Evolutionary conservation across 768 basidiomycete genomes (phyloP), one percentile per base, ranked within the genome.

Genomic region (Collybia sp.): DNA sequence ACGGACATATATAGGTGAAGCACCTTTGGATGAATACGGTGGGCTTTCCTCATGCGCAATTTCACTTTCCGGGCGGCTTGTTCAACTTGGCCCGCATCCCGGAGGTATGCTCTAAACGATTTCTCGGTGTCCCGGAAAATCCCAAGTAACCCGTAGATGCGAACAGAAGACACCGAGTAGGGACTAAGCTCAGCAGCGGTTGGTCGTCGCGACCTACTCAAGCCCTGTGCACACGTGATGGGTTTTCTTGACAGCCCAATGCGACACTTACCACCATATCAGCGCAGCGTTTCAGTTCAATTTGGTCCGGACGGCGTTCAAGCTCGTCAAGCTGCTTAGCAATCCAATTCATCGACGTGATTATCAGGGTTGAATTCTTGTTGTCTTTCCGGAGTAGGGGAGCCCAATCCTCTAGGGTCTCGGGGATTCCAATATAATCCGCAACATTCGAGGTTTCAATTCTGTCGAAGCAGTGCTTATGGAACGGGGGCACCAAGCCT

Each of bases 321-420:
- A 36, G 17, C 20, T 20, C 37, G 17, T 52, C 40, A 12, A 51
- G 50, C 41, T 47, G 42, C 1, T 44, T 12, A 9, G 38, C 36
- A 39, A 60, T 56, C 64, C 63, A 66, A 17, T 59, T 58, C 54
- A 61, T 64, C 2, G 58, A 59, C 47, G 61, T 48, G 44, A 62
- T 56, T 17, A 66, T 36, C 3, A 66, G 48, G 5, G 58, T 53
- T 10, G 66, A 56, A 39, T 44, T 49, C 42, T 37, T 42, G 49
- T 66, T 64, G n/a, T 45, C 34, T 34, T 53, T 53, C 37, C 62
- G 63, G 42, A 68, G 42, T 11, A 61, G 53, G 1, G 58, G 56
- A 8, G 54, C 59, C 65, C 65, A 68, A 20, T 64, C 60, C 10
- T 43, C 31, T 25, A 68, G 50, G 43, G 61, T 57, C 40, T 43